Conservation (phyloP, 257 asterid genomes). For the Nicotiana tomentosiformis region DNA sequence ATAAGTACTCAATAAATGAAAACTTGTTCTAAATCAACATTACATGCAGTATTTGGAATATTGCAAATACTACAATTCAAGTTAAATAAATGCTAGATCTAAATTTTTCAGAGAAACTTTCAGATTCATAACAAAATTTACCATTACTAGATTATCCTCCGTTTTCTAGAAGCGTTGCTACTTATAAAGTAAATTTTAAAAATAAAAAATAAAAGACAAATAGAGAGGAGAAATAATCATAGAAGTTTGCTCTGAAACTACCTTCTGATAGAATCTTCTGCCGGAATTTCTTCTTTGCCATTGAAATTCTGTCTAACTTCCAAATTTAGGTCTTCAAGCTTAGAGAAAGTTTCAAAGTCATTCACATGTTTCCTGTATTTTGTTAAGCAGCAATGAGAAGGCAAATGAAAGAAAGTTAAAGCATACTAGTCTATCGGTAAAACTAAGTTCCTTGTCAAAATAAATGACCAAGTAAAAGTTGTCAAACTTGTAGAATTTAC, state of each 20-base stretch:
- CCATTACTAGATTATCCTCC: background rate
- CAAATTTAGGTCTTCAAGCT: constrained; percentile 82
- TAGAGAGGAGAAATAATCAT: constrained; percentile 10
- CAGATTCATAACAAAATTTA: background rate
- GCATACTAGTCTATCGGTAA: constrained; percentile 1
- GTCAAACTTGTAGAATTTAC: constrained; percentile 25
- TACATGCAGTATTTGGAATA: background rate
- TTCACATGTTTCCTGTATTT: constrained; percentile 54
- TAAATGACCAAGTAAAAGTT: constrained; percentile 3
- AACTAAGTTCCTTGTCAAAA: background rate
- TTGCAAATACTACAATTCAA: background rate
- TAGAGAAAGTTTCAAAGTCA: constrained; percentile 78
- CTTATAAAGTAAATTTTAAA: background rate
- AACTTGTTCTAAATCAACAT: background rate
- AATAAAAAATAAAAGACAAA: background rate
- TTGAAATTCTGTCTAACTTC: constrained; percentile 52
- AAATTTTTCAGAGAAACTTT: background rate
- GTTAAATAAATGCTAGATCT: background rate
- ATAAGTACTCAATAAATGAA: background rate
- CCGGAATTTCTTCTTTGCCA: constrained; percentile 37
- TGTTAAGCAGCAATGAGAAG: constrained; percentile 21
- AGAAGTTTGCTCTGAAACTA: constrained; percentile 28
- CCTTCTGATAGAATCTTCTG: constrained; percentile 49
- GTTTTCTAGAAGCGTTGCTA: background rate
- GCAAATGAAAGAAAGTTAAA: constrained; percentile 5